Evolutionary conservation across 169 alveolate species (phyloP), one percentile per base, ranked within the genome.

Genomic region (Eimeria necatrix): DNA sequence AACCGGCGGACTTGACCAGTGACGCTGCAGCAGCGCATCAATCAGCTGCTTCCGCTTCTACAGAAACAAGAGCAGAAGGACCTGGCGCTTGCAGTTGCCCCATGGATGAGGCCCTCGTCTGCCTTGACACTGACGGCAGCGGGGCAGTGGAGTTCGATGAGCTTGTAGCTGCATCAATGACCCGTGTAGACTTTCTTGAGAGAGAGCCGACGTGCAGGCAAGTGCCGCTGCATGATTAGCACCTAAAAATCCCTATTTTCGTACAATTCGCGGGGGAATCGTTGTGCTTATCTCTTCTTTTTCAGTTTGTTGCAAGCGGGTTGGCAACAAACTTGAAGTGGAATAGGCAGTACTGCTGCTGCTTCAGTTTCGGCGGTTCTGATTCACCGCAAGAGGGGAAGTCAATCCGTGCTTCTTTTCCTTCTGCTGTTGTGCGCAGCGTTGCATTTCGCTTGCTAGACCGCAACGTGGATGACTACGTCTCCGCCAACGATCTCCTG

Each of bases 41-140:
- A 46, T 9, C 84, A 46, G 84, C 84, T 46, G 56, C 60, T 12
- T 48, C 51, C 24, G 53, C 81, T 26, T 14, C 10, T 73, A 20
- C 84, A 41, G 26, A 9, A 46, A 59, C 22, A 73, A 73, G 84
- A 41, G 51, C 89, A 22, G 89, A 24, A 10, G 73, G 70, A 9
- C 70, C 71, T 24, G n/a, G 24, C 16, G 70, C 20, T 16, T n/a
- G n/a, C 24, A 24, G 51, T 24, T 80, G 95, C 60, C 51, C 26
- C 61, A n/a, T 92, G 70, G 85, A 92, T 48, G 95, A 92, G 51
- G 95, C 88, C 14, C 51, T 92, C 26, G 92, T 86, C 59, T 71
- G 95, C 56, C 56, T 92, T n/a, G 95, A 92, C 92, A 92, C 95
- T 7, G 95, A 92, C 18, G 95, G 95, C 22, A 92, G 95, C 74